Conservation (phyloP, 1,139 yeast species). For the Meyerozyma athensensis region DNA sequence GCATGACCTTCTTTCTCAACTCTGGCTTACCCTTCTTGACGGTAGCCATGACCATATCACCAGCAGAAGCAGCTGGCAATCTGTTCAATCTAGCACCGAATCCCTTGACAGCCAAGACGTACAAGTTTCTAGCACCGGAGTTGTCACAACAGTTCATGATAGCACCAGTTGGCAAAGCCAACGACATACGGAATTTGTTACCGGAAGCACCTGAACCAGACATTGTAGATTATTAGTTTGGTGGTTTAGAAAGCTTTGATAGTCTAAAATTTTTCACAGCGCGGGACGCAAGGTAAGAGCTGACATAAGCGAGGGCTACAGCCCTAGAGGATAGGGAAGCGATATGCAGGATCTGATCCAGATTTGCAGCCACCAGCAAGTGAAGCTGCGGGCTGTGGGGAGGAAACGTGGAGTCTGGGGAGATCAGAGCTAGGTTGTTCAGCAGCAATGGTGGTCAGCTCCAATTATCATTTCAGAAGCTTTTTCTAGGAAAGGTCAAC, state of each 20-base stretch:
- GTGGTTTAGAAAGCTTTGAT: conserved; percentile 8
- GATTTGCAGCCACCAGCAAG: no score
- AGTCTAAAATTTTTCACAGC: conserved; percentile 12
- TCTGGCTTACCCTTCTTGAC: conserved; percentile 99
- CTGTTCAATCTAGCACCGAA: conserved; percentile 99
- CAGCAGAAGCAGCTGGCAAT: conserved; percentile 99
- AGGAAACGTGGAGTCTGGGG: no score
- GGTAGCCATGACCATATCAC: conserved; percentile 99
- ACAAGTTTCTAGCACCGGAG: conserved; percentile 99
- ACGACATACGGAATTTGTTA: conserved; percentile 99
- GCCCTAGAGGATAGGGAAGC: conserved; percentile 8
- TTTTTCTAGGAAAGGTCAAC: no score
- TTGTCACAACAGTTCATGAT: conserved; percentile 99
- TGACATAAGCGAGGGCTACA: conserved; percentile 8
- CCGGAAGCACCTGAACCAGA: conserved; percentile 97
- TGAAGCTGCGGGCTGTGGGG: no score
- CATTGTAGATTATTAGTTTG: conserved; percentile 37
- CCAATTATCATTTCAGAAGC: no score
- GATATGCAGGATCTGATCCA: background rate
- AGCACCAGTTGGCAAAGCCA: conserved; percentile 99
- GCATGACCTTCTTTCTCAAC: conserved; percentile 99
- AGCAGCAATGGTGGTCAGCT: no score
- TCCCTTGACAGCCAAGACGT: conserved; percentile 98
- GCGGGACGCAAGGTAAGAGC: conserved; percentile 7
- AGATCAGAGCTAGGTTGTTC: no score